Conservation (phyloP, 139 green algal species). For the Volvox africanus region DNA sequence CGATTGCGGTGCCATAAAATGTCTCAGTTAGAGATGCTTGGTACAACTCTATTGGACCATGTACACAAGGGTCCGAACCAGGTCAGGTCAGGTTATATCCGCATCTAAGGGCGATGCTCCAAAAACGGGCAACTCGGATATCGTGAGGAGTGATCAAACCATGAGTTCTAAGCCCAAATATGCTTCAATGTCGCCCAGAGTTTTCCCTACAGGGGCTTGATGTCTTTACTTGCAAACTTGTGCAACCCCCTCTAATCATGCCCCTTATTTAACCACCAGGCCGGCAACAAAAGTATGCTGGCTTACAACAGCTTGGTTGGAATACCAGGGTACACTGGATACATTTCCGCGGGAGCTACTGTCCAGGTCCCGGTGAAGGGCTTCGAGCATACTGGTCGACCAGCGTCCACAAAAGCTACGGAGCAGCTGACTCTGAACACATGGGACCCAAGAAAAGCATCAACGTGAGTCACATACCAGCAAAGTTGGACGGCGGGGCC, state of each 20-base stretch:
- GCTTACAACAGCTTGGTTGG: constrained; percentile 63
- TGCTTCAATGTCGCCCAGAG: too few species aligned
- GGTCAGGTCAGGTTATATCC: neutral
- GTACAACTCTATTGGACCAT: constrained; percentile 21
- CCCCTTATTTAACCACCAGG: neutral
- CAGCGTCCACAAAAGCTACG: neutral
- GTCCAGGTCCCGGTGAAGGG: constrained; percentile 59
- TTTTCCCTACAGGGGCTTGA: too few species aligned
- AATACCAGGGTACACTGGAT: constrained; percentile 75
- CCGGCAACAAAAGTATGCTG: constrained; percentile 72
- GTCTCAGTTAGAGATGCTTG: constrained; percentile 23
- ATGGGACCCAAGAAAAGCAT: constrained; percentile 13
- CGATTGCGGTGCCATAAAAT: neutral
- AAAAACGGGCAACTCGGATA: neutral
- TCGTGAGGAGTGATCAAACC: too few species aligned
- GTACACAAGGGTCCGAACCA: constrained; percentile 48
- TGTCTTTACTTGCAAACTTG: neutral
- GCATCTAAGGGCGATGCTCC: neutral
- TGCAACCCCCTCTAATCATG: neutral
- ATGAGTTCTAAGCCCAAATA: too few species aligned
- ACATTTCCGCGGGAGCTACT: constrained; percentile 45
- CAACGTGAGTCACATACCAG: constrained; percentile 2
- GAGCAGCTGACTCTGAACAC: neutral
- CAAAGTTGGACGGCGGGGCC: too few species aligned
- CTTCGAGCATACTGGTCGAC: constrained; percentile 61